These are phyloP conservation scores for Trametes cinnabarina DNA, from an alignment of 768 basidiomycete species.

Conservation along the genomic window DNA sequence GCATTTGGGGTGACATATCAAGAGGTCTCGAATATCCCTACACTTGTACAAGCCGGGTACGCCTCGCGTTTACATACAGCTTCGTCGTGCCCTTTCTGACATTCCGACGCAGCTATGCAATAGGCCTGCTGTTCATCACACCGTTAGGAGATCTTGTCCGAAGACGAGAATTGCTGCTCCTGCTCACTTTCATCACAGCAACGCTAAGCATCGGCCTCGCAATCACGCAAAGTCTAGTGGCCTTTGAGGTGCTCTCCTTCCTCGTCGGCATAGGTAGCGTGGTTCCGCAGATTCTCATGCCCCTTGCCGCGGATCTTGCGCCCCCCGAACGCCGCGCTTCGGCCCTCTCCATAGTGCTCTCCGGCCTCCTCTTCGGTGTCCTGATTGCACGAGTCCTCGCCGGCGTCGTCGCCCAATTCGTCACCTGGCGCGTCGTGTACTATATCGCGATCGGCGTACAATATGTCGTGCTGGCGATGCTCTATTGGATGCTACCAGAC, in stretches of 20 bases:
- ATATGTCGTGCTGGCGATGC: slow-evolving; percentile 49
- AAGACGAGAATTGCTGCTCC: slow-evolving; percentile 65
- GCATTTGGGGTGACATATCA: slow-evolving; percentile 40
- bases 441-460: slow-evolving; percentile 77
- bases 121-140: slow-evolving; percentile 55
- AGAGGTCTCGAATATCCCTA: slow-evolving; percentile 52
- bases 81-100: no score
- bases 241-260: slow-evolving; percentile 68
- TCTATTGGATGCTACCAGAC: slow-evolving; percentile 74
- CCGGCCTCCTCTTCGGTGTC: slow-evolving; percentile 66
- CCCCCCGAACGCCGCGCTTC: slow-evolving; percentile 68
- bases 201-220: slow-evolving; percentile 71
- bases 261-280: slow-evolving; percentile 71
- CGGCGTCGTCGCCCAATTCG: slow-evolving; percentile 72
- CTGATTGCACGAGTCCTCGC: slow-evolving; percentile 73
- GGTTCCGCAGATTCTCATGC: slow-evolving; percentile 71
- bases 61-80: background rate
- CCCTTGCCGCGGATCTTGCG: slow-evolving; percentile 79
- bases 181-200: slow-evolving; percentile 51
- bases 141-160: slow-evolving; percentile 84
- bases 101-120: slow-evolving; percentile 25
- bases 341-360: slow-evolving; percentile 71
- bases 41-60: slow-evolving; percentile 67
- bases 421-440: slow-evolving; percentile 72
- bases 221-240: slow-evolving; percentile 53